Base-by-base conservation (phyloP, 2,329 filamentous ascomycete genomes). In the Trichoderma gracile region DNA sequence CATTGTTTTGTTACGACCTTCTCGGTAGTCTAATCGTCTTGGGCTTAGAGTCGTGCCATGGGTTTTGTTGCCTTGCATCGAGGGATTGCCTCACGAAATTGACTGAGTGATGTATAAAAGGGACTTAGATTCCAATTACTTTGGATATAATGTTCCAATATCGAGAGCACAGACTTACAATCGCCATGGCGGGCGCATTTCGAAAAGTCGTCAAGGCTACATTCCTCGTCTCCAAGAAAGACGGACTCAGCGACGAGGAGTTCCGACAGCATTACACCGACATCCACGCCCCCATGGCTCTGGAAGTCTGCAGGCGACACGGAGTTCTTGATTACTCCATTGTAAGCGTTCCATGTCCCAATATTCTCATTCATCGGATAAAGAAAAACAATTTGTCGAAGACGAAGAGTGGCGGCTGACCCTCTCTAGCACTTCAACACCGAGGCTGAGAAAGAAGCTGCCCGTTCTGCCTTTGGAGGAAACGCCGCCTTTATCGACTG, bases 191-290 rank as follows among this genome's bases (percentile, higher is more conserved):
- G 8, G 46, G 57, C 33, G 43, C 57, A 52, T 60, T 60, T 52
- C 33, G 33, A 43, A 21, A 52, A 5, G 53, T 56, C 6, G 46
- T 43, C 47, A 60, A 52, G 19, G 57, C 46, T 7, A 60, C 57
- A 4, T 60, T 60, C 23, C 5, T 60, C 15, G 57, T 52, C 46
- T 19, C 57, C 12, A 60, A 60, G 46, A 60, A 52, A 5, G 46
- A 52, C 10, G 57, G 57, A 7, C 19, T 60, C 19, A 52, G 46
- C 5, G 57, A 60, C 25, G 57, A 60, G 14, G 57, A 52, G 17
- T 60, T 60, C n/a, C 46, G 57, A 10, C 40, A 21, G 4, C 38
- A 60, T 6, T 52, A 60, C 9, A 52, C 57, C 46, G 57, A 60
- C 9, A 12, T 60, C 15, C 33, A 52, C 21, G 21, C 57, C 30